Conservation (phyloP, 2,329 filamentous ascomycete species). For the Zopfia rhizophila region DNA sequence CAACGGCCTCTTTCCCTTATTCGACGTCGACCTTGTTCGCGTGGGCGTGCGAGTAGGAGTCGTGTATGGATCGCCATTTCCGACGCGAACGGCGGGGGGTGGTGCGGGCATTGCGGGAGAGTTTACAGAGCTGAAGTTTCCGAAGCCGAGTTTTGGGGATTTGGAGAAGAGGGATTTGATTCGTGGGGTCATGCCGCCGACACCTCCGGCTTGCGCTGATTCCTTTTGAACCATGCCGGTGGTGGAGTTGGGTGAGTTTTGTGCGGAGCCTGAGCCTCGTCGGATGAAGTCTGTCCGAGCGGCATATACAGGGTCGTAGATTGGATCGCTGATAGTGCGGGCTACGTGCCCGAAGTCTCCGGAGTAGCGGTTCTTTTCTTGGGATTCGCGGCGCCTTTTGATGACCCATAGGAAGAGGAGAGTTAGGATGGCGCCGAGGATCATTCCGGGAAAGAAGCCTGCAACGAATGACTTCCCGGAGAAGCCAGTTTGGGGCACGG, state of each 20-base stretch:
- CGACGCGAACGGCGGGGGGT: conserved; percentile 40
- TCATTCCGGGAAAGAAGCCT: conserved; percentile 50
- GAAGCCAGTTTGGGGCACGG: conserved; percentile 35
- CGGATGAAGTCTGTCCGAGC: conserved; percentile 51
- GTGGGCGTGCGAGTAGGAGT: conserved; percentile 41
- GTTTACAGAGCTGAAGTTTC: conserved; percentile 20
- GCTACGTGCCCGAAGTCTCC: conserved; percentile 52
- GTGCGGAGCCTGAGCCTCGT: conserved; percentile 37
- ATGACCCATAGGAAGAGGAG: conserved; percentile 46
- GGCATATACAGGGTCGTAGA: conserved; percentile 49
- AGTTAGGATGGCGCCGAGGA: conserved; percentile 46
- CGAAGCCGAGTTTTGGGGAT: conserved; percentile 45
- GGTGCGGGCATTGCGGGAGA: conserved; percentile 24
- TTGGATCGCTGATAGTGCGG: conserved; percentile 51
- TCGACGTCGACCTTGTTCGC: conserved; percentile 22
- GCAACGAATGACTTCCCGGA: conserved; percentile 50
- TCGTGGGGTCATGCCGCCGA: conserved; percentile 39
- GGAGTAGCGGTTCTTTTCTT: conserved; percentile 44
- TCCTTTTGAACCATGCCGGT: conserved; percentile 34
- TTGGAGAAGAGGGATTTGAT: conserved; percentile 50
- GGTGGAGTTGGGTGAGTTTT: conserved; percentile 37
- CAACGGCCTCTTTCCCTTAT: conserved; percentile 12
- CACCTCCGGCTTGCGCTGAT: conserved; percentile 28
- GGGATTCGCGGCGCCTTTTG: conserved; percentile 43
- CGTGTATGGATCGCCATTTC: conserved; percentile 44